These are phyloP conservation scores for Coffea canephora DNA, from an alignment of 257 asterid species.

Conservation along the genomic window DNA sequence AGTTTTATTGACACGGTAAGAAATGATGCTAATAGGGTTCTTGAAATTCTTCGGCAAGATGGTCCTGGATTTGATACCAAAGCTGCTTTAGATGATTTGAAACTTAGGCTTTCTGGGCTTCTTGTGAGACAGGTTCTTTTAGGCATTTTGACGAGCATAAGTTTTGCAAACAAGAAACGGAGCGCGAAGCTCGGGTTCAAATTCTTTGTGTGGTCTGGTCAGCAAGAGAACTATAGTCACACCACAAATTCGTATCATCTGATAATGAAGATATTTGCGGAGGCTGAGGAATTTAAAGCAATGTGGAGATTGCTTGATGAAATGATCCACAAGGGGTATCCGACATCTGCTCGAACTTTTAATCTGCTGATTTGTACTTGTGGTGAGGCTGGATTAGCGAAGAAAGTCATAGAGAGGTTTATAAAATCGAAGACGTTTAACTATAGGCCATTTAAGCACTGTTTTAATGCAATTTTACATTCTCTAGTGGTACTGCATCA, in stretches of 20 bases:
- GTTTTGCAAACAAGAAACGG: conserved; percentile 50
- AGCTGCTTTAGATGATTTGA: conserved; percentile 46
- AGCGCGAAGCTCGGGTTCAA: conserved; percentile 89
- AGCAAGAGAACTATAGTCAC: conserved; percentile 70
- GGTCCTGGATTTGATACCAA: conserved; percentile 72
- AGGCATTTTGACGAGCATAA: conserved; percentile 59
- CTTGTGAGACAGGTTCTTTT: conserved; percentile 85
- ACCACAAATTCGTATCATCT: conserved; percentile 62
- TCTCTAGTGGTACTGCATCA: conserved; percentile 60
- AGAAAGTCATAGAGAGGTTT: conserved; percentile 83
- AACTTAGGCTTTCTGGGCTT: conserved; percentile 68
- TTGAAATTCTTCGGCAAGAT: conserved; percentile 75
- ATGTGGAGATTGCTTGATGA: conserved; percentile 92
- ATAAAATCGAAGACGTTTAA: conserved; percentile 76
- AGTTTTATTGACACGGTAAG: conserved; percentile 46
- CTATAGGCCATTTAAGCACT: conserved; percentile 77
- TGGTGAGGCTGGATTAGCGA: conserved; percentile 87
- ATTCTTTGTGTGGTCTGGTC: conserved; percentile 86
- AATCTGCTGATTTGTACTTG: conserved; percentile 82
- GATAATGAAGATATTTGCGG: conserved; percentile 77
- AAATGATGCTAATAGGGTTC: conserved; percentile 54
- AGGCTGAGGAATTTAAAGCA: conserved; percentile 76
- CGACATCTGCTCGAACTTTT: conserved; percentile 87
- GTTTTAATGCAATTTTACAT: conserved; percentile 77
- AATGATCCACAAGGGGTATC: conserved; percentile 78